phyloP scores from a whole-genome alignment of 1,139 yeast species.

The Yamadazyma diddensiae region DNA sequence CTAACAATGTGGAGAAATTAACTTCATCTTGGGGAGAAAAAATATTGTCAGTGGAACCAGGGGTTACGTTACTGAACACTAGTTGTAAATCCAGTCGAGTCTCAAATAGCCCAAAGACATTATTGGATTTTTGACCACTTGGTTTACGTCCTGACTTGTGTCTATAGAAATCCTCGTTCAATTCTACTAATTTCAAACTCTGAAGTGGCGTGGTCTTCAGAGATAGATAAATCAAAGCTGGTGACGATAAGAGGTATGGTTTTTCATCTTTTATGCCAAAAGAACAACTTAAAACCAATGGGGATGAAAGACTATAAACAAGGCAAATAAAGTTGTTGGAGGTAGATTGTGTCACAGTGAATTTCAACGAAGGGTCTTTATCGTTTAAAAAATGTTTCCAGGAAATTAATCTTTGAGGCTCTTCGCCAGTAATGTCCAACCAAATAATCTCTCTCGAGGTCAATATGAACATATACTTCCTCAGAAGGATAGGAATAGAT shows the following conservation, averaged over 20 bases:
- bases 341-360: conserved; percentile 25
- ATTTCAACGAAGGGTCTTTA: conserved; percentile 52
- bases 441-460: conserved; percentile 64
- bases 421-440: conserved; percentile 25
- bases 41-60: neutral
- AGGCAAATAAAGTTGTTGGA: conserved; percentile 28
- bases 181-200: conserved; percentile 9
- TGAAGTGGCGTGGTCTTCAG: conserved; percentile 13
- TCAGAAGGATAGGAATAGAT: conserved; percentile 14
- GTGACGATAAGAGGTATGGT: conserved; percentile 27
- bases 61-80: conserved; percentile 8
- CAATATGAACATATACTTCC: conserved; percentile 36
- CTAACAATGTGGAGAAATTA: neutral
- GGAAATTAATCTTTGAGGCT: conserved; percentile 45
- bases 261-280: conserved; percentile 37
- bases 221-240: conserved; percentile 13
- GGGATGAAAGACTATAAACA: conserved; percentile 40
- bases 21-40: neutral
- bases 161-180: conserved; percentile 9
- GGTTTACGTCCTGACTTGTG: neutral
- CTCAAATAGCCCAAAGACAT: conserved; percentile 13
- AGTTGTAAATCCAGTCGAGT: conserved; percentile 13
- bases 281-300: conserved; percentile 40
- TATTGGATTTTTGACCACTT: neutral
- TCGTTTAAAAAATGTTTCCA: conserved; percentile 68